Conservation (phyloP, 164 flowering plant genomes). For the Hamamelis virginiana region DNA sequence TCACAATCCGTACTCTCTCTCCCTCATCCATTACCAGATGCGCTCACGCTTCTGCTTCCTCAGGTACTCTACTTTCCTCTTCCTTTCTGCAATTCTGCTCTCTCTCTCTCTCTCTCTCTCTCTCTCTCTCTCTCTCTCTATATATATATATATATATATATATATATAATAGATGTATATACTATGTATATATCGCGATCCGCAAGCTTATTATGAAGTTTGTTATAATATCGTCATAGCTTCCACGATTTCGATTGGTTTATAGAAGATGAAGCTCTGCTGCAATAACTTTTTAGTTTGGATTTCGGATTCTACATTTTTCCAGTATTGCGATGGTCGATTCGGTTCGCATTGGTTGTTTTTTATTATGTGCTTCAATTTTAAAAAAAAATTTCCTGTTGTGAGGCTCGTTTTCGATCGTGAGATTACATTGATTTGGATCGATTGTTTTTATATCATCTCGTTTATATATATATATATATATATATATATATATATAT, state of each 20-base stretch:
- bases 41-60: constrained; percentile 32
- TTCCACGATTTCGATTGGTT: no score
- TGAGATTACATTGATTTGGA: background rate
- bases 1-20: constrained; percentile 40
- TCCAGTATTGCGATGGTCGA: background rate
- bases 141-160: background rate
- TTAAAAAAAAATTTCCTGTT: no score
- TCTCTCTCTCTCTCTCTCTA: background rate
- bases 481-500: no score
- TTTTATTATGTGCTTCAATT: no score
- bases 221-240: no score
- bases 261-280: background rate
- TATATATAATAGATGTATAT: no score
- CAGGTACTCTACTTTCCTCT: constrained; percentile 22
- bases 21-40: constrained; percentile 31
- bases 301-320: background rate
- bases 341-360: background rate
- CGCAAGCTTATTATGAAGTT: background rate
- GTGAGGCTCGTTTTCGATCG: background rate
- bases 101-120: constrained; percentile 2
- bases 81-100: constrained; percentile 11
- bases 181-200: no score
- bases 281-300: background rate
- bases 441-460: background rate
- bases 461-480: no score